Percentiles rank a stretch among this genome's conserved stretches.
phyloP scores from a whole-genome alignment of 305 asterid species.

The Andrographis paniculata region DNA sequence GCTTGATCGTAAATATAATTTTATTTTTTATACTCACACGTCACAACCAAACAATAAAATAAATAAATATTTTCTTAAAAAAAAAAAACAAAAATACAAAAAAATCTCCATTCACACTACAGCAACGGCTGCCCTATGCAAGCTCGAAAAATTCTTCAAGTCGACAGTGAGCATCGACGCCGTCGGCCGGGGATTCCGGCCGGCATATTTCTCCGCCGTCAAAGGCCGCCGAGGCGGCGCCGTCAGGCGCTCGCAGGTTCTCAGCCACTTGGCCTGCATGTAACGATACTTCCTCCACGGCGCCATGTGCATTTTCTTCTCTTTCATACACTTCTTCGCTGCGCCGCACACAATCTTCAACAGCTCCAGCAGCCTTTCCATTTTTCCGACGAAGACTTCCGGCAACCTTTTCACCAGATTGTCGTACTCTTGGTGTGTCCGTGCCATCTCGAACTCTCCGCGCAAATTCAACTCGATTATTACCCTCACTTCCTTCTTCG shows the following conservation, averaged over 20 bases:
- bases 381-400: slow-evolving; percentile 60
- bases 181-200: slow-evolving; percentile 36
- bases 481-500: slow-evolving; percentile 51
- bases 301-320: slow-evolving; percentile 78
- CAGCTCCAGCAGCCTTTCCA: slow-evolving; percentile 48
- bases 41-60: too few relatives aligned
- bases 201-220: slow-evolving; percentile 7
- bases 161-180: slow-evolving; percentile 58
- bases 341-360: slow-evolving; percentile 59
- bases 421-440: slow-evolving; percentile 61
- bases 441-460: slow-evolving; percentile 75
- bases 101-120: slow-evolving; percentile 47
- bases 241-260: slow-evolving; percentile 32
- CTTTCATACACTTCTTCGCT: slow-evolving; percentile 81
- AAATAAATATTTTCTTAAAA: too few relatives aligned
- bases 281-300: slow-evolving; percentile 85
- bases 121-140: slow-evolving; percentile 38
- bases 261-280: slow-evolving; percentile 91
- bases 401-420: slow-evolving; percentile 46
- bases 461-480: slow-evolving; percentile 61
- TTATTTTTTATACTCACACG: too few relatives aligned
- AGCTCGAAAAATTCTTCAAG: slow-evolving; percentile 35
- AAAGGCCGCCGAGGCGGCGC: slow-evolving; percentile 13
- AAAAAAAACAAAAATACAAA: too few relatives aligned
- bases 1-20: too few relatives aligned